A percentile compares a stretch with the other conserved stretches of the same genome.
Conservation (phyloP, 495 filamentous ascomycete genomes). For the Tirmania nivea region DNA sequence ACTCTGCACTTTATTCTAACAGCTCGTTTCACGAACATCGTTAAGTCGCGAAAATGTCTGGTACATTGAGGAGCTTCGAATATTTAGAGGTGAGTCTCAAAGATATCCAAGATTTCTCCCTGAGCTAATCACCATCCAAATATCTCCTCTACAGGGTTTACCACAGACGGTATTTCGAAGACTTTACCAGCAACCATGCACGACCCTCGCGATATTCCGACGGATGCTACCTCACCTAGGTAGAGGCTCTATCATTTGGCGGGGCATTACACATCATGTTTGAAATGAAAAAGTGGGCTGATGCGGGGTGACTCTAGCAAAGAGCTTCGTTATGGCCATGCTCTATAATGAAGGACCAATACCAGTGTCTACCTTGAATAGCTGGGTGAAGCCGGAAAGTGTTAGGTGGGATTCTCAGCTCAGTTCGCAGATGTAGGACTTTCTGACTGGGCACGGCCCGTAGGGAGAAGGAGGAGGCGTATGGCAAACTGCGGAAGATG, state of each 20-base stretch:
- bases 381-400: constrained; percentile 58
- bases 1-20: too few species aligned
- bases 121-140: not conserved
- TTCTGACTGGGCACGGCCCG: not conserved
- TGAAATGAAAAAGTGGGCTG: too few species aligned
- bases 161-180: constrained; percentile 69
- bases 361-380: constrained; percentile 50
- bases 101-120: not conserved
- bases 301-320: constrained; percentile 34
- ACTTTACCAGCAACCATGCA: constrained; percentile 89
- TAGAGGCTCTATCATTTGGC: constrained; percentile 15
- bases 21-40: too few species aligned
- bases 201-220: constrained; percentile 83
- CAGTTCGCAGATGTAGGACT: not conserved
- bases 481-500: constrained; percentile 57
- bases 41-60: not conserved
- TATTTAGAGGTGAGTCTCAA: not conserved
- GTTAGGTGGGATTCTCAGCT: constrained; percentile 29
- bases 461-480: constrained; percentile 60
- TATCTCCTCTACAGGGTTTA: constrained; percentile 33
- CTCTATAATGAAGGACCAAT: constrained; percentile 68
- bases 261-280: too few species aligned
- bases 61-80: not conserved
- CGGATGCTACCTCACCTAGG: constrained; percentile 87
- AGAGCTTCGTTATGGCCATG: constrained; percentile 84